phyloP scores from a whole-genome alignment of 805 yeast species.

The Saccharomyces mikatae region DNA sequence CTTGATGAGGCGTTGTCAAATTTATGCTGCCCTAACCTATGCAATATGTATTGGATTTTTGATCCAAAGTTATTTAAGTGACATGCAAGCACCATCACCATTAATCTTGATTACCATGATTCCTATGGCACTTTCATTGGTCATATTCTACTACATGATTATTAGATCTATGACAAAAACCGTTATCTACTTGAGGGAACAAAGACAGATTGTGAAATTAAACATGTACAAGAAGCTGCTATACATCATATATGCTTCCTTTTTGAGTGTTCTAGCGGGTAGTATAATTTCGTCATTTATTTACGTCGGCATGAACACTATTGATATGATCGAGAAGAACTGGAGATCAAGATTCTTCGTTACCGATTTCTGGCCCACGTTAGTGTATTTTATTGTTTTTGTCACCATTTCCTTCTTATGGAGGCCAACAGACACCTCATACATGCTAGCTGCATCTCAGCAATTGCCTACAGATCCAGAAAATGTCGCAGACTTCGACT shows the following conservation, averaged over 20 bases:
- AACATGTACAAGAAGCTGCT: constrained; percentile 76
- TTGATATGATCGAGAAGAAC: constrained; percentile 71
- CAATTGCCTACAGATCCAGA: constrained; percentile 80
- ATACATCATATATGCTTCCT: constrained; percentile 63
- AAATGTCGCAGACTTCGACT: constrained; percentile 58
- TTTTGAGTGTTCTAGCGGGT: constrained; percentile 63
- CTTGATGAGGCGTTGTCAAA: constrained; percentile 61
- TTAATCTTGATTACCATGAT: constrained; percentile 52
- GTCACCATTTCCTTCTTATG: constrained; percentile 80
- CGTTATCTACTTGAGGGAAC: constrained; percentile 62
- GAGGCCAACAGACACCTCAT: constrained; percentile 96
- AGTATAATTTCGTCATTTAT: constrained; percentile 61
- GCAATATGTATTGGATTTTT: constrained; percentile 46
- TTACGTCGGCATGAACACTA: constrained; percentile 62
- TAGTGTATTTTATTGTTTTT: constrained; percentile 78
- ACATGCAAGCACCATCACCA: constrained; percentile 42
- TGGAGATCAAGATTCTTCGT: constrained; percentile 90
- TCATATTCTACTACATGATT: constrained; percentile 66
- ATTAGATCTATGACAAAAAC: constrained; percentile 69
- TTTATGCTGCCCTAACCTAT: constrained; percentile 51
- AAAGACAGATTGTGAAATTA: constrained; percentile 86
- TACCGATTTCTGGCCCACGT: constrained; percentile 91
- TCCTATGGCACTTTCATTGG: constrained; percentile 64
- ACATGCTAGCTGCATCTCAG: constrained; percentile 88
- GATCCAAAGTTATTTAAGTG: constrained; percentile 44